Percentiles rank a stretch among this genome's conserved stretches.
phyloP scores from a whole-genome alignment of 164 flowering plant genomes.

The Echeveria elegans region DNA sequence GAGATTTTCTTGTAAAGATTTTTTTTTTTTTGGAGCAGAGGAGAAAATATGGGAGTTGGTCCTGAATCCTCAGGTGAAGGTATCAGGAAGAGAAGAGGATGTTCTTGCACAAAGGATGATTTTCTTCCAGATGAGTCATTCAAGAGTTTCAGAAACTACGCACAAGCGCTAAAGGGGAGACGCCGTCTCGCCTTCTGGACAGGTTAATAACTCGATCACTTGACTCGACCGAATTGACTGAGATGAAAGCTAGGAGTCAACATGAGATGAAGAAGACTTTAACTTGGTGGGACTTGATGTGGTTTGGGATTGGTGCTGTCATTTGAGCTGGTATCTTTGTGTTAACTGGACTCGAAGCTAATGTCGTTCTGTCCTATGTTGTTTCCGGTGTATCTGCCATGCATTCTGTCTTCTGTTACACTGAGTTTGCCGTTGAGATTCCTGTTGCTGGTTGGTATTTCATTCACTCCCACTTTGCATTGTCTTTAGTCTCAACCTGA shows the following conservation, averaged over 20 bases:
- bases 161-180: not conserved
- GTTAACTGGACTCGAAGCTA: constrained; percentile 60
- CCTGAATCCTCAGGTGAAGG: not conserved
- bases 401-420: no score
- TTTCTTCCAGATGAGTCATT: not conserved
- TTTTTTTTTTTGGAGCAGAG: no score
- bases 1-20: no score
- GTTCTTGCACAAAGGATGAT: not conserved
- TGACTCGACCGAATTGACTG: not conserved
- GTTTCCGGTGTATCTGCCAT: no score
- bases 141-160: not conserved
- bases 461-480: no score
- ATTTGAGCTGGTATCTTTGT: constrained; percentile 61
- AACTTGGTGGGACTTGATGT: constrained; percentile 19
- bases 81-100: not conserved
- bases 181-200: not conserved
- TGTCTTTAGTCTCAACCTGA: no score
- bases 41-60: no score
- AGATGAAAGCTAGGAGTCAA: not conserved
- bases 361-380: constrained; percentile 8
- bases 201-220: not conserved
- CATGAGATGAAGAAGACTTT: not conserved
- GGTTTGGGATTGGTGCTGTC: constrained; percentile 61
- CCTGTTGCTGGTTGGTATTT: no score
- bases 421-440: no score